Evolutionary conservation across 2,329 filamentous ascomycete genomes (phyloP), one percentile per base, ranked within the genome.

Genomic region (Colletotrichum zoysiae): DNA sequence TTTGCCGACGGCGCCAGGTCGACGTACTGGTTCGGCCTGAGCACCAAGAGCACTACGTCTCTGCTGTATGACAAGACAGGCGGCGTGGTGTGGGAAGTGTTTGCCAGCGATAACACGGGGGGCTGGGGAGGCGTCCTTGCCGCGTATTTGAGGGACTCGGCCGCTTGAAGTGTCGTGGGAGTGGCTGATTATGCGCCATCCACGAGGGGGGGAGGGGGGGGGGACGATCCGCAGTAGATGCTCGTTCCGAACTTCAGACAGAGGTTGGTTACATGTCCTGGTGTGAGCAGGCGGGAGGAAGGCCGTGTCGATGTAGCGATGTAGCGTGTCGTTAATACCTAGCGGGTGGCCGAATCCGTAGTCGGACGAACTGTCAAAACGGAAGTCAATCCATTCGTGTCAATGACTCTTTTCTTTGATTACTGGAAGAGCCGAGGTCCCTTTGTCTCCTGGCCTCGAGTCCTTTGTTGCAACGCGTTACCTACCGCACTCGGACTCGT

Each of bases 91-190:
- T 67, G 65, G 26, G 66, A 74, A 33, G 74, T 69, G 30, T 67
- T 74, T 35, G 70, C 74, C 40, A 75, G 69, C 35, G 75, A 76
- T 9, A 76, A 78, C 48, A 68, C 73, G 3, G 79, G 79, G 23
- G 74, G 75, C 3, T 78, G 77, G 74, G 78, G 79, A 14, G 77
- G 75, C 38, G 77, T 77, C 35, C 60, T 79, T 44, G 78, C 78
- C 59, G 78, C 78, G 35, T 80, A 79, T 73, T 65, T 80, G 56
- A 62, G 74, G 42, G 73, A 76, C 61, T 61, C 70, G 46, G 66
- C 46, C 26, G 67, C 61, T 70, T 53, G 61, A 48, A 26, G 35
- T 18, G n/a, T 14, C 3, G 14, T 23, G 51, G 44, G 38, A 53
- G 59, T 48, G 67, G 56, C n/a, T 53, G 48, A 20, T 23, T 56